phyloP scores from a whole-genome alignment of 148 eudicot genomes.

The Rhododendron williamsianum region DNA sequence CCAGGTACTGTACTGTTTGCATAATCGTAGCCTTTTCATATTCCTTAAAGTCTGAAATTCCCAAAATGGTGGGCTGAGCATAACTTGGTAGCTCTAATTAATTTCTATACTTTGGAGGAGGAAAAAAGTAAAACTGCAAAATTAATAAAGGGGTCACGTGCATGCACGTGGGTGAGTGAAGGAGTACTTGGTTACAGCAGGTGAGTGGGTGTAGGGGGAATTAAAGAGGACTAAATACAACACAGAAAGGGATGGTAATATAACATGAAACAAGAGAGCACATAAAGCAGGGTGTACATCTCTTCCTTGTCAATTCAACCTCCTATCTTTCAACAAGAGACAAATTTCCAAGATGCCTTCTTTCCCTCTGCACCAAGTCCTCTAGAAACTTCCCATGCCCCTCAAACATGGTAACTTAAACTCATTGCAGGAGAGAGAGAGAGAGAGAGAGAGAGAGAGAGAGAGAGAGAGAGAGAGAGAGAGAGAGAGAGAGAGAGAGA shows the following conservation, averaged over 20 bases:
- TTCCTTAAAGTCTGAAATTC: background rate
- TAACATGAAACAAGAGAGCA: conserved; percentile 4
- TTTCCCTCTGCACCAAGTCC: conserved; percentile 8
- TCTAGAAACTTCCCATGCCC: conserved; percentile 19
- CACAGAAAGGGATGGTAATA: background rate
- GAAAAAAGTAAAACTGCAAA: background rate
- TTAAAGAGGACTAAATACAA: background rate
- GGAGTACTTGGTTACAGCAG: background rate
- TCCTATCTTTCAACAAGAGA: conserved; percentile 6
- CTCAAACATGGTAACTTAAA: conserved; percentile 13
- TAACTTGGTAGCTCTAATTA: background rate
- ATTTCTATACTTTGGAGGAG: background rate
- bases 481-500: conserved; percentile 4
- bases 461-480: conserved; percentile 4
- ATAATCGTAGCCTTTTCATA: background rate
- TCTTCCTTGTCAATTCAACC: conserved; percentile 11
- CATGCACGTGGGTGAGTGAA: conserved; percentile 7
- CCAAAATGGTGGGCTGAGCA: background rate
- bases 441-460: background rate
- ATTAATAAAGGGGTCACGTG: background rate
- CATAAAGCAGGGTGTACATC: conserved; percentile 2
- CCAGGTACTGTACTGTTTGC: background rate
- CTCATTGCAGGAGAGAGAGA: conserved; percentile 12
- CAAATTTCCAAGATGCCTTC: conserved; percentile 15
- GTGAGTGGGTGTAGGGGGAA: background rate